A percentile compares a stretch with the other conserved stretches of the same genome.
These are phyloP conservation scores for Myrmaecium sp. DNA, from an alignment of 2,329 filamentous ascomycete genomes.

Conservation along the genomic window DNA sequence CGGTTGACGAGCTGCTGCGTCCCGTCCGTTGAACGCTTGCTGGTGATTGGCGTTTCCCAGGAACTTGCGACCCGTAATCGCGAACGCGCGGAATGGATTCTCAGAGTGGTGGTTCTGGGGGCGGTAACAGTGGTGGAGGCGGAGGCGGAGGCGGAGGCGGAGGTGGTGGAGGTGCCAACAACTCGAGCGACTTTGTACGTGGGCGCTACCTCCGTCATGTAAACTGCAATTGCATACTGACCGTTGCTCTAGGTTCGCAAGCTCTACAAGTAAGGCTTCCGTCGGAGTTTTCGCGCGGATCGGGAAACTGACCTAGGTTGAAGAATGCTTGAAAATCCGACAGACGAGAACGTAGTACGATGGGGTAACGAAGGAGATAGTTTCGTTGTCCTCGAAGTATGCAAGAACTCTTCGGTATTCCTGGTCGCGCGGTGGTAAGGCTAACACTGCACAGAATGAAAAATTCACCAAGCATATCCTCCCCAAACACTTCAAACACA, in stretches of 20 bases:
- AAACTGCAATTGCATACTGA: conserved; percentile 9
- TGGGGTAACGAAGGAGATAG: conserved; percentile 93
- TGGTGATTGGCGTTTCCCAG: too few species aligned
- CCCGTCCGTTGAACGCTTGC: too few species aligned
- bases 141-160: conserved; percentile 22
- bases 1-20: too few species aligned
- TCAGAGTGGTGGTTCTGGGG: too few species aligned
- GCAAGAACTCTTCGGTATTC: conserved; percentile 6
- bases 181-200: conserved; percentile 92
- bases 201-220: background rate
- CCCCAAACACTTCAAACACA: conserved; percentile 97
- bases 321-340: conserved; percentile 92
- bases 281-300: conserved; percentile 3
- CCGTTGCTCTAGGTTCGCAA: conserved; percentile 62
- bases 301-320: conserved; percentile 15
- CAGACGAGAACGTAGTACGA: conserved; percentile 79
- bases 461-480: conserved; percentile 96
- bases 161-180: conserved; percentile 42
- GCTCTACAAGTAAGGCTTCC: conserved; percentile 69
- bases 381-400: conserved; percentile 91
- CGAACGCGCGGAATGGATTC: too few species aligned
- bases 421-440: conserved; percentile 1
- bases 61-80: too few species aligned
- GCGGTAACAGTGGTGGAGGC: too few species aligned
- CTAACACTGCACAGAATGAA: conserved; percentile 51